Conservation (phyloP, 257 asterid species). For the Solanum commersonii region DNA sequence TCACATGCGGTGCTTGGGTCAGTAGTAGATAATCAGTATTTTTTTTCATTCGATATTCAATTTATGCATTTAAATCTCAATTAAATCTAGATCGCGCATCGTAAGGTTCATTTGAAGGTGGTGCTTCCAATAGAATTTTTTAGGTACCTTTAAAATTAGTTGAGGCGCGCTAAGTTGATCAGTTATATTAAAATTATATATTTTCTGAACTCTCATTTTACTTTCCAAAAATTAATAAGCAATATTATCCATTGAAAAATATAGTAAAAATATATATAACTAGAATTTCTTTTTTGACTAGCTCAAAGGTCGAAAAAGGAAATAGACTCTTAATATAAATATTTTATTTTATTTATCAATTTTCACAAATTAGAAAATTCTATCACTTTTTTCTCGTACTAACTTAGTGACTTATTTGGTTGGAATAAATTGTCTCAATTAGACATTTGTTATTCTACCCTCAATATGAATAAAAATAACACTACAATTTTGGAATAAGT, state of each 20-base stretch:
- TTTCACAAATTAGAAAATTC: neutral
- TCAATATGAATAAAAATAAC: no score
- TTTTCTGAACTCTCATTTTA: no score
- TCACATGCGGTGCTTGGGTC: neutral
- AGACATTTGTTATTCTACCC: no score
- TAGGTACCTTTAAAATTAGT: neutral
- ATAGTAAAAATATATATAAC: neutral
- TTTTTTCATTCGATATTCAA: no score
- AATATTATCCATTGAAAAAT: neutral
- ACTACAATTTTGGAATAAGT: fast-evolving
- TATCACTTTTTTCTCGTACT: no score
- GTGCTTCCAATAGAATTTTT: fast-evolving
- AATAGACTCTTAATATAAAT: neutral
- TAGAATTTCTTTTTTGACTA: neutral
- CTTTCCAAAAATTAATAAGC: neutral
- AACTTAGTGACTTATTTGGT: neutral
- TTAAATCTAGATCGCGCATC: fast-evolving
- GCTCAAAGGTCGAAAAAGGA: neutral
- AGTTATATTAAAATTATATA: no score
- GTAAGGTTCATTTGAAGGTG: fast-evolving
- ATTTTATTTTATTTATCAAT: neutral
- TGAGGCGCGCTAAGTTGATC: neutral
- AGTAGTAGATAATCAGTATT: no score
- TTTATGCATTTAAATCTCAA: no score
- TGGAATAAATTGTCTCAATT: fast-evolving